These are phyloP conservation scores for Torulaspora gathmanii DNA, from an alignment of 805 yeast species.

Conservation along the genomic window DNA sequence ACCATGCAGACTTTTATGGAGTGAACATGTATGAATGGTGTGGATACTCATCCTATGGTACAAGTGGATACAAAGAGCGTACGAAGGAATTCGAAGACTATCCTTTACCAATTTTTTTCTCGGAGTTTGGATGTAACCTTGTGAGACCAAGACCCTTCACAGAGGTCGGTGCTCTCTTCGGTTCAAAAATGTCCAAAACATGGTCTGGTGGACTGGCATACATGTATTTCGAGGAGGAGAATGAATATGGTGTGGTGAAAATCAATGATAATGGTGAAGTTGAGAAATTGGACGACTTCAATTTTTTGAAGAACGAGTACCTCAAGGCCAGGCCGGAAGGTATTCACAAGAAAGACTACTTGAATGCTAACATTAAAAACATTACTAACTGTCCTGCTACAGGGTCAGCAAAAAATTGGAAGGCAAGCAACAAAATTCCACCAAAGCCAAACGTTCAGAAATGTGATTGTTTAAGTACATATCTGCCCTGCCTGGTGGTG, in stretches of 20 bases:
- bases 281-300: conserved; percentile 55
- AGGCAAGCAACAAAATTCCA: conserved; percentile 56
- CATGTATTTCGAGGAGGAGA: conserved; percentile 76
- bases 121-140: conserved; percentile 75
- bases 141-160: conserved; percentile 66
- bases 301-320: conserved; percentile 51
- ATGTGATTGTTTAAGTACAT: conserved; percentile 57
- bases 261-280: conserved; percentile 42
- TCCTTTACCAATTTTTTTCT: conserved; percentile 71
- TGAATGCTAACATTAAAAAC: conserved; percentile 14
- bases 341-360: conserved; percentile 32
- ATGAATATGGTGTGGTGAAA: conserved; percentile 66
- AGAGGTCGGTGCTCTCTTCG: conserved; percentile 62
- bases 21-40: conserved; percentile 89
- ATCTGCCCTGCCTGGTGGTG: conserved; percentile 53
- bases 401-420: conserved; percentile 42
- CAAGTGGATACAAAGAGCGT: conserved; percentile 63
- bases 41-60: conserved; percentile 55
- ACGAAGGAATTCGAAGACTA: conserved; percentile 58
- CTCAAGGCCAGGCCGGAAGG: conserved; percentile 45
- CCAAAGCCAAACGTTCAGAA: conserved; percentile 59
- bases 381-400: conserved; percentile 18
- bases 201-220: conserved; percentile 88
- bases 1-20: conserved; percentile 69
- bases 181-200: conserved; percentile 63